Evolutionary conservation across 2,329 filamentous ascomycete species (phyloP).

Genomic region (Colletotrichum caudatum): DNA sequence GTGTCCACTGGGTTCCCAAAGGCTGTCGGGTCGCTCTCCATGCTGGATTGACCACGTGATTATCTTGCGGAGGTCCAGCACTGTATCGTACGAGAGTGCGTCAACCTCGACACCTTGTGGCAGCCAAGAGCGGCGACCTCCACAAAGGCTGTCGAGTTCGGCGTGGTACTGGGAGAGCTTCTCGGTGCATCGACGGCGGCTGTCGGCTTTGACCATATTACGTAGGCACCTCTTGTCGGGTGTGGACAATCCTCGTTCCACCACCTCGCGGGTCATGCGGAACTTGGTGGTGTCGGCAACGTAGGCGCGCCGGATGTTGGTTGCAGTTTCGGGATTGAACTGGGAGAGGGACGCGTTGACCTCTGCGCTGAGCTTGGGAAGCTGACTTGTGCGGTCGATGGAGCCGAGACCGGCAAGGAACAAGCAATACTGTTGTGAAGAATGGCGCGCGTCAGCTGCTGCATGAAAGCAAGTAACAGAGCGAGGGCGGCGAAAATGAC

Average conservation of each 20-base stretch:
- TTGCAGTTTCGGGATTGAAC: background rate
- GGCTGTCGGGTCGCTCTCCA: background rate
- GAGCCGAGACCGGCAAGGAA: background rate
- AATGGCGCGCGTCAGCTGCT: background rate
- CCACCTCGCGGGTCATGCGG: background rate
- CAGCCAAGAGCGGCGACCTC: background rate
- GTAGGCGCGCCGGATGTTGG: background rate
- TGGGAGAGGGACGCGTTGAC: background rate
- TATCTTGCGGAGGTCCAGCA: conserved; percentile 1
- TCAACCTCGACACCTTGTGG: background rate
- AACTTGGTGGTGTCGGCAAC: background rate
- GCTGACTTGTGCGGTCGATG: background rate
- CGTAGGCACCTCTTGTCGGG: background rate
- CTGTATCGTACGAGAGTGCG: background rate
- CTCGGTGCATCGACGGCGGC: background rate
- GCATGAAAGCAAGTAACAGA: background rate
- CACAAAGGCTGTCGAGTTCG: background rate
- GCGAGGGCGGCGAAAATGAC: background rate
- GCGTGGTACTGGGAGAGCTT: background rate
- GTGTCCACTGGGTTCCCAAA: background rate
- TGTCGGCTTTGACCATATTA: background rate
- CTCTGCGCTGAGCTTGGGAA: background rate
- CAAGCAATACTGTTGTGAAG: background rate
- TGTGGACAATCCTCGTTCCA: background rate
- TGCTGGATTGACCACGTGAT: background rate